Evolutionary conservation across 768 basidiomycete genomes (phyloP).

Genomic region (Myochromella boudieri): DNA sequence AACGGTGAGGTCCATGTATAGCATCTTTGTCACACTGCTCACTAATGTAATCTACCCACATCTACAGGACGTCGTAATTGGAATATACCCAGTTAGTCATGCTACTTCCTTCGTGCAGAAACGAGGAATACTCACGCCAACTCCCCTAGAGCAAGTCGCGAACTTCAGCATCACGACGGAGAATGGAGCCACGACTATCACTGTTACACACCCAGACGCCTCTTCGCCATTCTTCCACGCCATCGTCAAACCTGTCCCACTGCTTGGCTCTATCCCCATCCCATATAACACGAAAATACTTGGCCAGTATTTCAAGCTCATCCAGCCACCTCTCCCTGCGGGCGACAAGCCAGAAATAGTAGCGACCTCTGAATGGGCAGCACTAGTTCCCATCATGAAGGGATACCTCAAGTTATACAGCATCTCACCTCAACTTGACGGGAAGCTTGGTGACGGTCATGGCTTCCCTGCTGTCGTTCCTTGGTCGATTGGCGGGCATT

Average conservation of each 20-base stretch:
- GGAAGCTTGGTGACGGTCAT: constrained; percentile 24
- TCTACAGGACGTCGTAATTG: constrained; percentile 30
- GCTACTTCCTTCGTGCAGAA: neutral
- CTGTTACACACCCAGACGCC: constrained; percentile 21
- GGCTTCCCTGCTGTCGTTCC: constrained; percentile 26
- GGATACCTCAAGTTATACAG: constrained; percentile 15
- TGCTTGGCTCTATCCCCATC: constrained; percentile 24
- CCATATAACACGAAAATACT: constrained; percentile 17
- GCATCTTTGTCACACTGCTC: neutral
- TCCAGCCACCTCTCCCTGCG: constrained; percentile 25
- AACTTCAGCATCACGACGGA: constrained; percentile 24
- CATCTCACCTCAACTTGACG: constrained; percentile 14
- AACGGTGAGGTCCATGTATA: constrained; percentile 21
- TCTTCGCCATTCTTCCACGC: constrained; percentile 30
- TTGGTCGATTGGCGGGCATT: constrained; percentile 18
- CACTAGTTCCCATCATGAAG: constrained; percentile 12
- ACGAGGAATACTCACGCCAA: neutral
- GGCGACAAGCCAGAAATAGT: constrained; percentile 21
- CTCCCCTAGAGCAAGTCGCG: constrained; percentile 27
- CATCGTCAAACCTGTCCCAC: constrained; percentile 22
- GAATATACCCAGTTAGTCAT: constrained; percentile 32
- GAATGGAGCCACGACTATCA: constrained; percentile 22
- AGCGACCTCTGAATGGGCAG: constrained; percentile 21
- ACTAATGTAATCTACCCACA: neutral
- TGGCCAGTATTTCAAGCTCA: constrained; percentile 14